phyloP scores from a whole-genome alignment of 139 green algal species.

The Asterochloris erici region DNA sequence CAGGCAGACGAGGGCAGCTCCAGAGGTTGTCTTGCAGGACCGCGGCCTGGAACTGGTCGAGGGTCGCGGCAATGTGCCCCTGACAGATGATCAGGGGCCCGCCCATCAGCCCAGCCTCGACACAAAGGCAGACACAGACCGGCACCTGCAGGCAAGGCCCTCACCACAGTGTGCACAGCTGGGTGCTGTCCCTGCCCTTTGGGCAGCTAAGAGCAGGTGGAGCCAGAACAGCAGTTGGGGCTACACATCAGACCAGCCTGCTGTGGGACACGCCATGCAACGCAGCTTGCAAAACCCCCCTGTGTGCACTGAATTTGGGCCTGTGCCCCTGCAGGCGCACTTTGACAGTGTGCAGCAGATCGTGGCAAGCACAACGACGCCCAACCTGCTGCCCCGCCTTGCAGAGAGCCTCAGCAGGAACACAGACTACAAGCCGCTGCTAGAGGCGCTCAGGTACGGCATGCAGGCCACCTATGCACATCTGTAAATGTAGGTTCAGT shows the following conservation, averaged over 20 bases:
- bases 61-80: no score
- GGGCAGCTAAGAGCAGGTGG: neutral
- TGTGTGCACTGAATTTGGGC: constrained; percentile 8
- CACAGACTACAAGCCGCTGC: constrained; percentile 40
- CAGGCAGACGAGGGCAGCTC: no score
- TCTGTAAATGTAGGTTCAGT: no score
- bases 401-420: constrained; percentile 23
- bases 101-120: no score
- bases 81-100: no score
- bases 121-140: no score
- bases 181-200: neutral
- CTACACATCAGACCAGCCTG: neutral
- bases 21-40: no score
- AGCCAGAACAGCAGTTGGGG: neutral
- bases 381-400: constrained; percentile 56
- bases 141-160: no score
- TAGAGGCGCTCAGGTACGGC: constrained; percentile 38
- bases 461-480: neutral
- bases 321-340: constrained; percentile 42
- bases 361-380: constrained; percentile 62
- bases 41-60: no score
- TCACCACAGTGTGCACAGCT: neutral
- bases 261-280: no score
- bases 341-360: constrained; percentile 73
- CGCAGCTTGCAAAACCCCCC: neutral